These are phyloP conservation scores for Apiospora sp. DNA, from an alignment of 2,329 filamentous ascomycete genomes.

Conservation along the genomic window DNA sequence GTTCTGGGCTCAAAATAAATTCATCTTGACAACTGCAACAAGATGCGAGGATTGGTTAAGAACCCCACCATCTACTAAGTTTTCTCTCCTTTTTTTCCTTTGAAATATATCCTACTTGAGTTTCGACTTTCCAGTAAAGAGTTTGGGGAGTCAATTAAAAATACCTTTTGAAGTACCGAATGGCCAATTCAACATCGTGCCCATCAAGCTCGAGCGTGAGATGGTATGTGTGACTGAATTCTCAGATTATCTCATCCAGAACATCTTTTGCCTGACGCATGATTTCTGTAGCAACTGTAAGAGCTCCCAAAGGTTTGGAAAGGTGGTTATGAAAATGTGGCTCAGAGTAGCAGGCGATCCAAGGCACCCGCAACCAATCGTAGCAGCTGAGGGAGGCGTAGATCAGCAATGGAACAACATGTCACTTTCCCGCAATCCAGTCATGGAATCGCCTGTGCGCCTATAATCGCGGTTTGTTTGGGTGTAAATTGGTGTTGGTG, in stretches of 20 bases:
- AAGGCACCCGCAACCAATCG: background rate
- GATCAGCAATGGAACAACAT: background rate
- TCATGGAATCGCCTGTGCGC: too few species aligned
- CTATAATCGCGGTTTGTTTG: background rate
- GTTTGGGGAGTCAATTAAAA: slow-evolving; percentile 29
- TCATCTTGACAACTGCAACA: background rate
- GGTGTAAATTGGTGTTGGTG: too few species aligned
- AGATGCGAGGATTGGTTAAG: background rate
- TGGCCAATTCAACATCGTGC: slow-evolving; percentile 34
- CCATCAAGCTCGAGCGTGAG: slow-evolving; percentile 31
- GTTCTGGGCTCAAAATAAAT: background rate
- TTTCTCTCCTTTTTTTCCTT: too few species aligned
- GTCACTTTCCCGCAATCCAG: background rate
- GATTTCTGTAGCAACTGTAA: too few species aligned
- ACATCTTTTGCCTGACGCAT: too few species aligned
- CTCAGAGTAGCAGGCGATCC: too few species aligned
- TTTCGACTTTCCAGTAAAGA: slow-evolving; percentile 21
- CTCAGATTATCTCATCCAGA: background rate
- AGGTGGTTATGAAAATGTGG: too few species aligned
- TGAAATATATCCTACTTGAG: background rate
- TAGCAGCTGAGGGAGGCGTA: background rate
- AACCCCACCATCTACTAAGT: background rate
- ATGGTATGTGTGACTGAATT: slow-evolving; percentile 26
- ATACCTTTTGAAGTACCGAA: slow-evolving; percentile 28
- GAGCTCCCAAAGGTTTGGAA: too few species aligned